Percentiles rank a stretch among this genome's conserved stretches.
phyloP scores from a whole-genome alignment of 1,284 basidiomycete genomes.

The Lentinus polychrous region DNA sequence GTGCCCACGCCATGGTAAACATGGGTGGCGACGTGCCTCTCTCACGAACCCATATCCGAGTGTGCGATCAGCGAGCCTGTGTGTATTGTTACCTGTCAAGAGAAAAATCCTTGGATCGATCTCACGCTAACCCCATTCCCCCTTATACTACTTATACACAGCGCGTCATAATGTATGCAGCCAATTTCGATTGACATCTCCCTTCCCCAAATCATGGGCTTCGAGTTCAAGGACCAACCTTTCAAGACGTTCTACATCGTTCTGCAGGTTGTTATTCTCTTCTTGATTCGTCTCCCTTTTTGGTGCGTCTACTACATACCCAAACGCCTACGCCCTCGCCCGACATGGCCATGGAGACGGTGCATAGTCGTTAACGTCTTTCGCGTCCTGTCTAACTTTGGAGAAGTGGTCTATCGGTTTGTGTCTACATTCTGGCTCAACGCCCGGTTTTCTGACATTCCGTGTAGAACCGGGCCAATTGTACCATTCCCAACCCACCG shows the following conservation, averaged over 20 bases:
- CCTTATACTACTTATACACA: too few species aligned
- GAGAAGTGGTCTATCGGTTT: background rate
- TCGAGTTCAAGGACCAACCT: constrained; percentile 4
- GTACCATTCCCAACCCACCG: background rate
- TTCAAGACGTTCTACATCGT: constrained; percentile 4
- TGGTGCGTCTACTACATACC: constrained; percentile 7
- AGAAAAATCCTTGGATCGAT: too few species aligned
- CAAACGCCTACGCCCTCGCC: constrained; percentile 2
- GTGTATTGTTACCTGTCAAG: too few species aligned
- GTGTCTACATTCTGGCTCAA: background rate
- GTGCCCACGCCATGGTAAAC: too few species aligned
- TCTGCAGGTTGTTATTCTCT: background rate
- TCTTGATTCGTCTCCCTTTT: constrained; percentile 4
- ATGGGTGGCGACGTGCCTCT: too few species aligned
- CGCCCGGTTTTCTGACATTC: background rate
- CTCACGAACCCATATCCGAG: too few species aligned
- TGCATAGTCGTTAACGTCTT: constrained; percentile 1
- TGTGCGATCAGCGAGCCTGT: too few species aligned
- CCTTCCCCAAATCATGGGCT: background rate
- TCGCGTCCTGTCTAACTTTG: background rate
- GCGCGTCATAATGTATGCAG: too few species aligned
- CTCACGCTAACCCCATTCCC: too few species aligned
- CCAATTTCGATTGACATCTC: background rate
- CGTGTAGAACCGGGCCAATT: background rate
- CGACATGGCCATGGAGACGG: constrained; percentile 2